Evolutionary conservation across 2,329 filamentous ascomycete species (phyloP), one percentile per base, ranked within the genome.

Genomic region (Ceratocystis cubensis): DNA sequence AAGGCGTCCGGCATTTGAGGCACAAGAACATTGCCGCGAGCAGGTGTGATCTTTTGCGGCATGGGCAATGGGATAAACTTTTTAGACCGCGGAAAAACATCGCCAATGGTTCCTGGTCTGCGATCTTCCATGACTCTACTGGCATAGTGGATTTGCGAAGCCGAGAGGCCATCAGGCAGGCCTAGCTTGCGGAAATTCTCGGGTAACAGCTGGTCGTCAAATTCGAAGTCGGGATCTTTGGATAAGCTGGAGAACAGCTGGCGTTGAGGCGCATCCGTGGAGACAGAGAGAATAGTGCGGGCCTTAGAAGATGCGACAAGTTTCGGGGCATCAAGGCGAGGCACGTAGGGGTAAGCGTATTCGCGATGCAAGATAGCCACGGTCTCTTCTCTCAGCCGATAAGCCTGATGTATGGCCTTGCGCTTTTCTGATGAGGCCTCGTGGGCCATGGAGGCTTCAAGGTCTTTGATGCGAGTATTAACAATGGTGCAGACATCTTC

Each of bases 241-340:
- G 76, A 89, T 63, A 96, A 78, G 74, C 92, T 96, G 3, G 93
- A 96, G 74, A 94, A 96, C 3, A 96, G 79, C 68, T 93, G 88
- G 45, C 88, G 82, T 59, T 85, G 85, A 1, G 87, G 85, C 50
- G 88, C 88, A 70, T 86, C 88, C 65, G 89, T 91, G 70, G 86
- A 87, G 0, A 96, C 78, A 0, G 89, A 93, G 67, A 96, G 78
- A 5, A 93, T 86, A 17, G 85, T 81, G 66, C 61, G 66, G 3
- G 64, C 65, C 57, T 66, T 66, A n/a, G 61, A 59, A 1, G 61
- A 64, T 59, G 56, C 56, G 56, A 59, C 17, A 37, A 59, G 30
- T 28, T 28, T 59, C 8, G 56, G 56, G 59, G 37, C 64, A 20
- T 65, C 64, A 15, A 46, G 61, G 17, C 56, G 56, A n/a, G 56